A percentile compares a stretch with the other conserved stretches of the same genome.
Conservation (phyloP, 2,329 filamentous ascomycete species). For the Microdochium nivale region DNA sequence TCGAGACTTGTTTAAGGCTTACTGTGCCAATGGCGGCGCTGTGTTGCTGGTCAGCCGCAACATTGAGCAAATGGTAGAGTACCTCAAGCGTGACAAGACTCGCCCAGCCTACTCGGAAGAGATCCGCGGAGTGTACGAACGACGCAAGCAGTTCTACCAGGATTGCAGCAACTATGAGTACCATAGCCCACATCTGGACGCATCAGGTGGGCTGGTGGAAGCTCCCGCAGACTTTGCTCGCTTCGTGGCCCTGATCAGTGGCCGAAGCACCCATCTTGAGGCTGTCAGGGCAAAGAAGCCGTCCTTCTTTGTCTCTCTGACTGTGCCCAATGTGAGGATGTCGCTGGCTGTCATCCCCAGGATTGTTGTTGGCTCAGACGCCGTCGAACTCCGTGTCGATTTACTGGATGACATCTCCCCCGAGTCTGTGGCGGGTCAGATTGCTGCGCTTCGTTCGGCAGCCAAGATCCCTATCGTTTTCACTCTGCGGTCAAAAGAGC, state of each 20-base stretch:
- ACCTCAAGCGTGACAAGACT: conserved; percentile 79
- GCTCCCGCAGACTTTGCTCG: conserved; percentile 61
- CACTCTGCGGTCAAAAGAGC: conserved; percentile 75
- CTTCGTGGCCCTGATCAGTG: conserved; percentile 63
- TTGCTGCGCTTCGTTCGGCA: conserved; percentile 66
- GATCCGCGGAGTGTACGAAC: conserved; percentile 83
- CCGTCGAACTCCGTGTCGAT: conserved; percentile 90
- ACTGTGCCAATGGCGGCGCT: conserved; percentile 67
- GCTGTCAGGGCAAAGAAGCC: conserved; percentile 56
- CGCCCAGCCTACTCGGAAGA: conserved; percentile 89
- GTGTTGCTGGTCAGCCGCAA: conserved; percentile 84
- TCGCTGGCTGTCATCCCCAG: conserved; percentile 57
- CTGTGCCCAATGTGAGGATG: conserved; percentile 63
- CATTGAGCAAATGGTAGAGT: conserved; percentile 80
- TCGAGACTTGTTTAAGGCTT: conserved; percentile 64
- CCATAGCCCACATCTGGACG: conserved; percentile 61
- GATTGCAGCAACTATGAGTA: conserved; percentile 94
- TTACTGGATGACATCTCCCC: conserved; percentile 67
- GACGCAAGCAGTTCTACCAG: conserved; percentile 81
- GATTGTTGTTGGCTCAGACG: conserved; percentile 79
- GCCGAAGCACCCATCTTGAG: conserved; percentile 46
- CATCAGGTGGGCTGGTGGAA: conserved; percentile 28
- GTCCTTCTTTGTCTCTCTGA: conserved; percentile 90
- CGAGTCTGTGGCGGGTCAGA: conserved; percentile 74
- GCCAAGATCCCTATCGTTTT: conserved; percentile 80